Percentiles rank a stretch among this genome's conserved stretches.
Conservation (phyloP, 768 basidiomycete genomes). For the Sistotremastrum suecicum region DNA sequence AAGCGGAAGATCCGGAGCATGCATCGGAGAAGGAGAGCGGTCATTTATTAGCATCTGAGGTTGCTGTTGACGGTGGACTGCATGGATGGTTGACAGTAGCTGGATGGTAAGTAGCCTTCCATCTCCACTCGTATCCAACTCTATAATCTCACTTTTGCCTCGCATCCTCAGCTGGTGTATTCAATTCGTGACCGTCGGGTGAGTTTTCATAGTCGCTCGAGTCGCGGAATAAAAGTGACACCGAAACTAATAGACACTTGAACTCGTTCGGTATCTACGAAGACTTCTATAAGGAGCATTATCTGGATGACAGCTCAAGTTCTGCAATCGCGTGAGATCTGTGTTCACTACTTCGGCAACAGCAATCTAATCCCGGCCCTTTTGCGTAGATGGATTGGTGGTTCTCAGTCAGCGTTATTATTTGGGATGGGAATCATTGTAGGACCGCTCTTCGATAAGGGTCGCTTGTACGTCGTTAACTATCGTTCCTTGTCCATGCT, state of each 20-base stretch:
- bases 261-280: constrained; percentile 32
- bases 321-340: constrained; percentile 23
- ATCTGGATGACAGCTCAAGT: constrained; percentile 21
- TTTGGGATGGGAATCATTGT: constrained; percentile 29
- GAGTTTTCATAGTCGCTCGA: not conserved
- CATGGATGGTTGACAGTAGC: too few species aligned
- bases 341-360: not conserved
- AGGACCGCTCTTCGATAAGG: constrained; percentile 37
- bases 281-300: constrained; percentile 25
- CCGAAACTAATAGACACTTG: constrained; percentile 15
- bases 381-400: constrained; percentile 29
- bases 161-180: constrained; percentile 17
- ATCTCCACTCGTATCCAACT: too few species aligned
- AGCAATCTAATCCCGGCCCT: not conserved
- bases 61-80: too few species aligned
- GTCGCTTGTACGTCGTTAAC: constrained; percentile 29
- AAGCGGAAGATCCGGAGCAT: too few species aligned
- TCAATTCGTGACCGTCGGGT: constrained; percentile 26
- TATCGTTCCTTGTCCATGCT: not conserved
- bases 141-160: too few species aligned
- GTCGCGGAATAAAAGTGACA: not conserved
- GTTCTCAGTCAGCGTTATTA: constrained; percentile 32
- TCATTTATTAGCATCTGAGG: too few species aligned
- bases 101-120: not conserved
- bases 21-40: too few species aligned